Conservation (phyloP, 257 asterid genomes). For the Eustoma russellianum region DNA sequence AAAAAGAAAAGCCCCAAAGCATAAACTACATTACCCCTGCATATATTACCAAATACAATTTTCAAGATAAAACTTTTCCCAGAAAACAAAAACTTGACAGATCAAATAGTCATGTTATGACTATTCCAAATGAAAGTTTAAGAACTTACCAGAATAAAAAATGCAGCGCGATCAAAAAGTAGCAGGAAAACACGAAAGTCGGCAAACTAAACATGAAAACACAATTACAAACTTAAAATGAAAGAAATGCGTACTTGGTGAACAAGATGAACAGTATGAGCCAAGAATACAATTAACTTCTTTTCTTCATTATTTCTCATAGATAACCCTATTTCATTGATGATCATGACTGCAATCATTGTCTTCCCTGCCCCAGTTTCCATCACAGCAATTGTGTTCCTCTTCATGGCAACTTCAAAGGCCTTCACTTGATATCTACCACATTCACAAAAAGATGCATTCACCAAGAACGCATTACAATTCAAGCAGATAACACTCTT, state of each 20-base stretch:
- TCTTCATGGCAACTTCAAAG: conserved; percentile 62
- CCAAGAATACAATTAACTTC: conserved; percentile 58
- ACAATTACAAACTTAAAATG: background rate
- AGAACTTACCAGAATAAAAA: background rate
- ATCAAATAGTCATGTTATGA: background rate
- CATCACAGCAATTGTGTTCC: conserved; percentile 65
- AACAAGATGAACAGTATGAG: conserved; percentile 84
- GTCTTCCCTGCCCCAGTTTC: conserved; percentile 54
- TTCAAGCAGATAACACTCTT: background rate
- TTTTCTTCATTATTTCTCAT: conserved; percentile 35
- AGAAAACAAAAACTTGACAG: background rate
- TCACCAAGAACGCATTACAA: background rate
- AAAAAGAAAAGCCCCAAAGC: background rate
- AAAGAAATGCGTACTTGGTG: conserved; percentile 42
- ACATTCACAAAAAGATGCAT: background rate
- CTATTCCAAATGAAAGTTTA: no score
- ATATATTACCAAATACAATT: no score
- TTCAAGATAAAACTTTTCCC: background rate
- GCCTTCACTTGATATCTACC: conserved; percentile 52
- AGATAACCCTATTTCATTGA: conserved; percentile 53
- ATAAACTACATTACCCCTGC: background rate
- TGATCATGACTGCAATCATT: conserved; percentile 55
- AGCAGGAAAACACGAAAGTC: background rate
- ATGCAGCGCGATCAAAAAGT: background rate
- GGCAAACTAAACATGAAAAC: background rate